These are phyloP conservation scores for Fusarium udum DNA, from an alignment of 2,329 filamentous ascomycete species.

Conservation along the genomic window DNA sequence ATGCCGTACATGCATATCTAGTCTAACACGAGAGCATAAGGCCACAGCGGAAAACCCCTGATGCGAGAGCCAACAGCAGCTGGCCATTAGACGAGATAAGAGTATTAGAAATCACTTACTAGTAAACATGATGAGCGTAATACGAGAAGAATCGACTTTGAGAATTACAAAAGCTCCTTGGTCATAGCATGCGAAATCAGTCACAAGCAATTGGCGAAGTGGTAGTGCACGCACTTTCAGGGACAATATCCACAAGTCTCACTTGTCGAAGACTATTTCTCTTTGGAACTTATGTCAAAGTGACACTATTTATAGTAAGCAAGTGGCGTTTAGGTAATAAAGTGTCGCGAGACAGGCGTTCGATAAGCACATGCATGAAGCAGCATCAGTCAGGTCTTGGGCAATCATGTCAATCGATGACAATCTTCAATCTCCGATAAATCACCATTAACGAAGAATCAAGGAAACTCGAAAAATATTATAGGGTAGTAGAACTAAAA, in stretches of 20 bases:
- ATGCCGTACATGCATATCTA: no score
- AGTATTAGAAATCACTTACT: not conserved
- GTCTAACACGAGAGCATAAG: not conserved
- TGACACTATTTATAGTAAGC: fast-evolving
- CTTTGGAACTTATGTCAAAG: not conserved
- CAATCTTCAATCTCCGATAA: not conserved
- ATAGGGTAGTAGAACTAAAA: not conserved
- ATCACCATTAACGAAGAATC: fast-evolving
- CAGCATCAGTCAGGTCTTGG: not conserved
- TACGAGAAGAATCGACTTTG: not conserved
- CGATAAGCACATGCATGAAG: not conserved
- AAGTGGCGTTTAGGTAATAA: not conserved
- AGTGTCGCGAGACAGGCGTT: not conserved
- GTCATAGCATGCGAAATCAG: not conserved
- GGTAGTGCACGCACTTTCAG: no score
- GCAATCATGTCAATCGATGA: no score
- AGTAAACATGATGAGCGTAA: fast-evolving
- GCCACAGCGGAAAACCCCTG: not conserved
- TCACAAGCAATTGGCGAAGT: not conserved
- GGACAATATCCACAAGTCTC: not conserved
- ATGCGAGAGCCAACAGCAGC: no score
- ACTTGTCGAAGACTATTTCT: no score
- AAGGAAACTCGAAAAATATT: fast-evolving
- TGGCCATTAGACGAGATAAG: not conserved
- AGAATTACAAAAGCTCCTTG: not conserved